Base-by-base conservation (phyloP, 805 yeast species). In the Candida coleopterorum region DNA sequence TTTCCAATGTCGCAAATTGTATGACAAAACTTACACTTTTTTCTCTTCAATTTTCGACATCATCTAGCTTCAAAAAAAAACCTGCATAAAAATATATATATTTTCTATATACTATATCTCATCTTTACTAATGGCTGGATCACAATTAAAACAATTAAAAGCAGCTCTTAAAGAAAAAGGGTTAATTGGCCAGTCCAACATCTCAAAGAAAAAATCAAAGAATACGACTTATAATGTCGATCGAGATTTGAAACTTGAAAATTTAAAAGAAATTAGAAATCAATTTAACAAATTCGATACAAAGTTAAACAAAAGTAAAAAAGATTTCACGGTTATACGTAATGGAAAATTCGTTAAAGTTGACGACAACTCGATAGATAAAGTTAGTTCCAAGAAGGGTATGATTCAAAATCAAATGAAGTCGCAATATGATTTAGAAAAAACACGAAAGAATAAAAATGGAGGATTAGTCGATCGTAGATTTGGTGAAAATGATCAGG, bases 281-380 rank as follows among this genome's bases (percentile, higher is more conserved):
- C 83, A 89, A 49, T 88, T 89, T 69, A 90, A 86, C 59, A 93
- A 94, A 12, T 93, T 93, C 60, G 97, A 89, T 50, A 70, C 77
- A 29, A 84, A 86, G 48, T 69, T 76, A 32, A 81, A 80, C 41
- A 72, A 81, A 43, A 73, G 74, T 38, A 88, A 87, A 54, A 64
- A 77, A 39, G 82, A 72, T 43, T 62, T 58, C 27, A 59, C 68
- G 11, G 56, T 60, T 18, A 62, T 66, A 25, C 55, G 60, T 35
- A 62, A 63, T 2, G 71, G 72, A 33, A 64, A 56, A 47, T 67
- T 60, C 61, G 74, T 58, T 43, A 72, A 50, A 41, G 65, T 48
- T 47, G 80, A 57, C 44, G 49, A 65, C 24, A 50, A 64, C 45
- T 54, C 64, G 38, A 64, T 56, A 38, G 59, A 59, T 40, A 50